A percentile compares a stretch with the other conserved stretches of the same genome.
Conservation (phyloP, 1,284 basidiomycete genomes). For the Pseudozyma tsukubaensis region DNA sequence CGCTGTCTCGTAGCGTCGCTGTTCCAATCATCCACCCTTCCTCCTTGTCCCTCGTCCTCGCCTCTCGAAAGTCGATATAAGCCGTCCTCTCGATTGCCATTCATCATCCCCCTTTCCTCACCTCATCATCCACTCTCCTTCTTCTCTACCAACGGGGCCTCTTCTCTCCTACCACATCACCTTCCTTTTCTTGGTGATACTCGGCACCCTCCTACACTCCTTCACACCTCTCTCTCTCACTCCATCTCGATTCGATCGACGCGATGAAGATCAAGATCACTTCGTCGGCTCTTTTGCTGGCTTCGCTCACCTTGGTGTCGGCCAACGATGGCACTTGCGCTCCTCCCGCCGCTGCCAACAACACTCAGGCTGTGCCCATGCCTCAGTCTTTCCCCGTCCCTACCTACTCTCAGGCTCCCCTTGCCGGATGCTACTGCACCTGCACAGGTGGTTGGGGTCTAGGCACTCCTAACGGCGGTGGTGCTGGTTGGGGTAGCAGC, state of each 20-base stretch:
- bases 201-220: background rate
- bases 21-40: background rate
- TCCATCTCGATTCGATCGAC: background rate
- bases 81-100: background rate
- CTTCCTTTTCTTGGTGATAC: background rate
- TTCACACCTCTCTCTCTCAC: constrained; percentile 1
- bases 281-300: constrained; percentile 27
- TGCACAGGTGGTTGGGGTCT: constrained; percentile 28
- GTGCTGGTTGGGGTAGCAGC: constrained; percentile 10
- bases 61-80: constrained; percentile 3
- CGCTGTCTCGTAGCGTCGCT: background rate
- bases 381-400: constrained; percentile 36
- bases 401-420: constrained; percentile 38
- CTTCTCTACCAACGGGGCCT: background rate
- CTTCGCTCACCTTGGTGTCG: constrained; percentile 23
- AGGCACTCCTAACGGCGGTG: constrained; percentile 1
- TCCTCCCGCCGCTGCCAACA: constrained; percentile 19
- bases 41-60: background rate
- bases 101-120: background rate
- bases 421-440: constrained; percentile 40
- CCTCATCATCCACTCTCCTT: background rate
- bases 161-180: constrained; percentile 10
- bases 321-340: constrained; percentile 29
- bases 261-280: constrained; percentile 43
- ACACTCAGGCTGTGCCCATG: constrained; percentile 22